A percentile compares a stretch with the other conserved stretches of the same genome.
Evolutionary conservation across 1,284 basidiomycete species (phyloP).

Genomic region (Sanghuangporus baumii): DNA sequence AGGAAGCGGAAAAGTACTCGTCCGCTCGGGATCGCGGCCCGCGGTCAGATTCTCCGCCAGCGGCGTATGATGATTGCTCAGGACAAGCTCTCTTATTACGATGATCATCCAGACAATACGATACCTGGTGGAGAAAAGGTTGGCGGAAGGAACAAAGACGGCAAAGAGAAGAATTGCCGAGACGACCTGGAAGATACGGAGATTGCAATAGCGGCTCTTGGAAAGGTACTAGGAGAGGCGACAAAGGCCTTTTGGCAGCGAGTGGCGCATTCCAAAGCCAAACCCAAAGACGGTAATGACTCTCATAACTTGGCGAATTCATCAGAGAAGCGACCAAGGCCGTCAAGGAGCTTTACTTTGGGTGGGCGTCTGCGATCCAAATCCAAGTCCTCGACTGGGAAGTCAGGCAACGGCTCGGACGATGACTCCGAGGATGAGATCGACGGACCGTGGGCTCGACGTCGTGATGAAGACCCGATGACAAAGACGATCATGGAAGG

Average conservation of each 20-base stretch:
- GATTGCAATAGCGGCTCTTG: slow-evolving; percentile 9
- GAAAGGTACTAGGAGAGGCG: slow-evolving; percentile 13
- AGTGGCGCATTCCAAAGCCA: slow-evolving; percentile 2
- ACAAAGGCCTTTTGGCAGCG: slow-evolving; percentile 12
- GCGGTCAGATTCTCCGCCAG: slow-evolving; percentile 16
- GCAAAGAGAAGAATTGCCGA: not conserved
- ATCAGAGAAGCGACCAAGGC: not conserved
- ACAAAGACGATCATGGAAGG: slow-evolving; percentile 15
- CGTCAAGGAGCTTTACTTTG: not conserved
- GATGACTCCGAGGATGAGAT: slow-evolving; percentile 11
- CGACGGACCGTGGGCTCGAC: slow-evolving; percentile 8
- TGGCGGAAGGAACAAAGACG: not conserved
- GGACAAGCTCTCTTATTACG: not conserved
- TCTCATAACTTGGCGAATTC: not conserved
- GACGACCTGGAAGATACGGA: slow-evolving; percentile 1
- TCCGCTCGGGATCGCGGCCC: slow-evolving; percentile 18
- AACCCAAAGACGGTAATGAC: not conserved
- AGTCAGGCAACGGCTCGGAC: not conserved
- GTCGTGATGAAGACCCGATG: slow-evolving; percentile 14
- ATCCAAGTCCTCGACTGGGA: not conserved
- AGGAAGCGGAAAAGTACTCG: slow-evolving; percentile 13
- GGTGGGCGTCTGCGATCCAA: not conserved
- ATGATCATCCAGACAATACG: not conserved
- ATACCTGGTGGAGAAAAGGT: not conserved
- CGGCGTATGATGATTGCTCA: slow-evolving; percentile 9